Base-by-base conservation (phyloP, 2,329 filamentous ascomycete genomes). In the Aureobasidium sp. region DNA sequence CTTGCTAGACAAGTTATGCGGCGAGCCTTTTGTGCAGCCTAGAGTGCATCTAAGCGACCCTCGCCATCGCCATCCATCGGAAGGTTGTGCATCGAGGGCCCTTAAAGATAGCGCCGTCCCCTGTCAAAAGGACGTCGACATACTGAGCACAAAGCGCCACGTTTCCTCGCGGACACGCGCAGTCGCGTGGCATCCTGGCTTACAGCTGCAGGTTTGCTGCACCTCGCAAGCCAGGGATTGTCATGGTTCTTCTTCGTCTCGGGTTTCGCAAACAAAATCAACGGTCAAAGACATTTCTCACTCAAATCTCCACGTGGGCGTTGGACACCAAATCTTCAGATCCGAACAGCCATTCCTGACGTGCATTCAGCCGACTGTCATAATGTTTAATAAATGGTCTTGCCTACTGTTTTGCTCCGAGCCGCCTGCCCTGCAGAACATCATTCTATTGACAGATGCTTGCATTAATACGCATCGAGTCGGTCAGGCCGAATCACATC, bases 171-270 rank as follows among this genome's bases (percentile, higher is more conserved):
- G 45, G 57, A 50, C 36, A 27, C 57, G 57, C 57, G 45, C 57
- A 59, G 57, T 59, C 57, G 57, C 57, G 57, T 59, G 57, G 57
- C 57, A 59, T 59, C 13, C 25, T 59, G 44, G 44, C 44, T 49
- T 48, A 25, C 55, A 11, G 14, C 29, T 58, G 54, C 55, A 59
- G 42, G 29, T 8, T 14, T 34, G 27, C 57, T 59, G 57, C 57
- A 59, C 45, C 39, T 50, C 27, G 36, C n/a, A 50, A 50, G 53
- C 32, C 54, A 58, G 45, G 44, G 45, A 42, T 49, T 34, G 9
- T 42, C 44, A 41, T 36, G 32, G n/a, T 59, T 50, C 32, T 45
- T 50, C 32, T 59, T 59, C 44, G 55, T 48, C 44, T 41, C 44
- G 34, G 36, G 42, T 48, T 59, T 41, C 36, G 54, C 54, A 39